A percentile compares a stretch with the other conserved stretches of the same genome.
These are phyloP conservation scores for Tagetes erecta DNA, from an alignment of 129 eudicot species.

Conservation along the genomic window DNA sequence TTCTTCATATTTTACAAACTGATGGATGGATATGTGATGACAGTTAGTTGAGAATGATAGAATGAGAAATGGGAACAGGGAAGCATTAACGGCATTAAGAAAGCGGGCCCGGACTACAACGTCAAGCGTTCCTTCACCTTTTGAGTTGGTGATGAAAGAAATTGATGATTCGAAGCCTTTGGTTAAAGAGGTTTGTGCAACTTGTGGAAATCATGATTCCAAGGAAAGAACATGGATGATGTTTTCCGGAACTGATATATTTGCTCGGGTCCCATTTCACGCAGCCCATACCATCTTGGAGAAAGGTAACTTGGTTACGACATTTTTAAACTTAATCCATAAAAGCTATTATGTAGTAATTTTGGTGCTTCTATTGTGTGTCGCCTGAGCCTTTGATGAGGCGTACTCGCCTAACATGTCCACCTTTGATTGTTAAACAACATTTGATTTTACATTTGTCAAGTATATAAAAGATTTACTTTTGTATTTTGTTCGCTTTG, in stretches of 20 bases:
- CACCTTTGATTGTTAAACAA: too few species aligned
- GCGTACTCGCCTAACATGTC: too few species aligned
- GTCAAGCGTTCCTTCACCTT: slow-evolving; percentile 83
- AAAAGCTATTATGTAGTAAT: not conserved
- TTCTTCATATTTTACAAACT: not conserved
- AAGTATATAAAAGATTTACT: slow-evolving; percentile 5
- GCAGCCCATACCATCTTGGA: slow-evolving; percentile 86
- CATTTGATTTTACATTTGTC: not conserved
- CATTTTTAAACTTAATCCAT: not conserved
- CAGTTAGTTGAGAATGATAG: slow-evolving; percentile 82
- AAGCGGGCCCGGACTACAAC: slow-evolving; percentile 76
- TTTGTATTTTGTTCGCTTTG: slow-evolving; percentile 2
- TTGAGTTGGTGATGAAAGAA: slow-evolving; percentile 84
- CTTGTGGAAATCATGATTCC: slow-evolving; percentile 84
- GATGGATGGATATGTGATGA: slow-evolving; percentile 1
- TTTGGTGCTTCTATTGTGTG: too few species aligned
- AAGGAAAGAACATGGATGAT: slow-evolving; percentile 70
- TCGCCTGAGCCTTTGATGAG: too few species aligned
- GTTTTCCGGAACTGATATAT: slow-evolving; percentile 81
- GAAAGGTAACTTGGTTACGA: slow-evolving; percentile 49
- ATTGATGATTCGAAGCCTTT: slow-evolving; percentile 60
- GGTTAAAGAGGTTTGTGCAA: slow-evolving; percentile 77
- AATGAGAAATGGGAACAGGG: slow-evolving; percentile 83
- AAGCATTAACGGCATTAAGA: slow-evolving; percentile 88
- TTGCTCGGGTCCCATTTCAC: slow-evolving; percentile 76